Conservation (phyloP, 2,329 filamentous ascomycete genomes). For the Ilyonectria sp. region DNA sequence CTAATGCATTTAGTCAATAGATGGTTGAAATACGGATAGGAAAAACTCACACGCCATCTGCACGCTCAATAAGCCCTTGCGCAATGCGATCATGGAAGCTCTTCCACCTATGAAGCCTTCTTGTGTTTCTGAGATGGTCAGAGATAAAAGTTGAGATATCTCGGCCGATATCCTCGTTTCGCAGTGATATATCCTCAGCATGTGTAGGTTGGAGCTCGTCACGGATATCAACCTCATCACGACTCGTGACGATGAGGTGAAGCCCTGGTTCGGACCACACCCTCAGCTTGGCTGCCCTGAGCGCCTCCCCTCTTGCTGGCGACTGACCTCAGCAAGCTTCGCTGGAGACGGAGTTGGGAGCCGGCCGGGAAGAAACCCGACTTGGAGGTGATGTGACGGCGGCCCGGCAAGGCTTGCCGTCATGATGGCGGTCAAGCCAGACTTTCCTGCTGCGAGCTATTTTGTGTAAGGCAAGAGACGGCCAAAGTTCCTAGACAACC, state of each 20-base stretch:
- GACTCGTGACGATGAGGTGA: constrained; percentile 53
- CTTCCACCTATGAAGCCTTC: constrained; percentile 29
- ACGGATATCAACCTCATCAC: constrained; percentile 52
- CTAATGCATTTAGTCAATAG: constrained; percentile 24
- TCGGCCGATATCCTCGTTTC: constrained; percentile 16
- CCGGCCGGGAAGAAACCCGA: constrained; percentile 31
- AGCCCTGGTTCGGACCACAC: constrained; percentile 39
- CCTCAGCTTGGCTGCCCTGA: neutral
- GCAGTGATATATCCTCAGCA: constrained; percentile 4
- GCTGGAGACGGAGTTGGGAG: constrained; percentile 14
- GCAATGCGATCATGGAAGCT: constrained; percentile 20
- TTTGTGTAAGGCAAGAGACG: too few relatives aligned
- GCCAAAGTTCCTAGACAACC: too few relatives aligned
- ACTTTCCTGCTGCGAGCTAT: too few relatives aligned
- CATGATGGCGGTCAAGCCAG: constrained; percentile 16
- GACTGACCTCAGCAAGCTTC: neutral
- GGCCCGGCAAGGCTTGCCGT: constrained; percentile 8
- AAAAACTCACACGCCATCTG: constrained; percentile 21
- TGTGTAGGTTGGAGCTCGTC: neutral
- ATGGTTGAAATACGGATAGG: neutral
- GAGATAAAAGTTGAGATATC: constrained; percentile 30
- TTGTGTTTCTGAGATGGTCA: constrained; percentile 15
- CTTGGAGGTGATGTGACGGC: constrained; percentile 10
- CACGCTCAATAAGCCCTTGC: constrained; percentile 9
- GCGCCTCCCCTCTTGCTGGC: neutral